Conservation (phyloP, 306 rosid genomes). For the Quercus aquifolioides region DNA sequence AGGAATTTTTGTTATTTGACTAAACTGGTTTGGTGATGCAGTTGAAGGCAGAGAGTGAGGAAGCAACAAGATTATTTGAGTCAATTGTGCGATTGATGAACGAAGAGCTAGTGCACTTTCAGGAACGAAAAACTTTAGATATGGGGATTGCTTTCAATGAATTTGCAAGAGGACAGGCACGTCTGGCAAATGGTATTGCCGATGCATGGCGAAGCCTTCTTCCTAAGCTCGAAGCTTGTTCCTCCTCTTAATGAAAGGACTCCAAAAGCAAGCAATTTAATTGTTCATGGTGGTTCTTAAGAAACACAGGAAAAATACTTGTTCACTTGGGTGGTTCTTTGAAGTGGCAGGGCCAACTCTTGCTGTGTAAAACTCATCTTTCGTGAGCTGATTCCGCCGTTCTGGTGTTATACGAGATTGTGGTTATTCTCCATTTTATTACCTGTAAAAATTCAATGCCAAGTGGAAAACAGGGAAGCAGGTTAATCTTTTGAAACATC, state of each 20-base stretch:
- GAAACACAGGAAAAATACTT: background rate
- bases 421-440: conserved; percentile 21
- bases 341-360: conserved; percentile 30
- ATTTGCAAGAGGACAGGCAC: conserved; percentile 96
- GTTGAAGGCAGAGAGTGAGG: conserved; percentile 94
- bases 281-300: conserved; percentile 11
- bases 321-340: background rate
- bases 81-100: conserved; percentile 75
- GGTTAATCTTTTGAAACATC: conserved; percentile 4
- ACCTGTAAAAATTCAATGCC: conserved; percentile 49
- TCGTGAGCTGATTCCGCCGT: conserved; percentile 28
- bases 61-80: conserved; percentile 78
- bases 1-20: conserved; percentile 2
- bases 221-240: conserved; percentile 86
- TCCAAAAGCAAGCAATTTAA: conserved; percentile 19
- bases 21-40: conserved; percentile 44
- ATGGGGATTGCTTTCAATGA: conserved; percentile 93
- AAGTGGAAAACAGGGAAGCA: conserved; percentile 10
- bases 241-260: conserved; percentile 31
- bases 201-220: conserved; percentile 95
- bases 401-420: conserved; percentile 34
- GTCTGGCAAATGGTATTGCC: conserved; percentile 76
- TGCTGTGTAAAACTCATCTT: conserved; percentile 28
- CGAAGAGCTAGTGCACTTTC: conserved; percentile 85
- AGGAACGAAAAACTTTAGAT: conserved; percentile 86